Evolutionary conservation across 2,329 filamentous ascomycete genomes (phyloP).

Genomic region (Diaporthe ampelina): DNA sequence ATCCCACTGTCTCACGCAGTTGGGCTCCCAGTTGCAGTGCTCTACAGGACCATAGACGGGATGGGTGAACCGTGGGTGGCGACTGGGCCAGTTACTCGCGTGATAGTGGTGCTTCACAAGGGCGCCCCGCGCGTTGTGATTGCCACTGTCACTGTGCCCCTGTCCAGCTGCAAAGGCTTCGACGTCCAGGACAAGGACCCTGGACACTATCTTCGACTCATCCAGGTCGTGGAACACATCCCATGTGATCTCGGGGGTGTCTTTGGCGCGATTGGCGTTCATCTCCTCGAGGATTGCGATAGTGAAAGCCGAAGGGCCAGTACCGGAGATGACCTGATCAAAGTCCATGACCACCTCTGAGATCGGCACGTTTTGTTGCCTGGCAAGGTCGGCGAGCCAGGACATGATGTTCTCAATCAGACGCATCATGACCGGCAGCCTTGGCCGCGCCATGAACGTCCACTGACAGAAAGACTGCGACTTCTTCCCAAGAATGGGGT

Average conservation of each 20-base stretch:
- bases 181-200: slow-evolving; percentile 76
- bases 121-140: slow-evolving; percentile 75
- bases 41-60: slow-evolving; percentile 80
- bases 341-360: slow-evolving; percentile 76
- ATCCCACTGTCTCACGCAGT: slow-evolving; percentile 77
- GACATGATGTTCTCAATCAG: slow-evolving; percentile 77
- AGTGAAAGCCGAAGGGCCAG: slow-evolving; percentile 79
- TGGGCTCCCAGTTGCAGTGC: slow-evolving; percentile 76
- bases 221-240: slow-evolving; percentile 74
- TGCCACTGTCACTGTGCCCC: slow-evolving; percentile 80
- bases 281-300: slow-evolving; percentile 75
- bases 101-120: slow-evolving; percentile 83
- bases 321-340: slow-evolving; percentile 80
- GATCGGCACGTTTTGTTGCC: slow-evolving; percentile 70
- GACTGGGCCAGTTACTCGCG: slow-evolving; percentile 78
- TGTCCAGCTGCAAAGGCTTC: slow-evolving; percentile 81
- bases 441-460: slow-evolving; percentile 80
- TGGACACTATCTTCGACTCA: slow-evolving; percentile 75
- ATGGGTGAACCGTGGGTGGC: slow-evolving; percentile 76
- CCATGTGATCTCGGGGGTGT: slow-evolving; percentile 66
- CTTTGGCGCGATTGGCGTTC: slow-evolving; percentile 57
- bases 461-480: slow-evolving; percentile 81
- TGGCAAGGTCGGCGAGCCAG: slow-evolving; percentile 73
- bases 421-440: slow-evolving; percentile 76
- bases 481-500: slow-evolving; percentile 77